Percentiles rank a stretch among this genome's conserved stretches.
Conservation (phyloP, 352 stramenopile species). For the Pythium apleroticum region DNA sequence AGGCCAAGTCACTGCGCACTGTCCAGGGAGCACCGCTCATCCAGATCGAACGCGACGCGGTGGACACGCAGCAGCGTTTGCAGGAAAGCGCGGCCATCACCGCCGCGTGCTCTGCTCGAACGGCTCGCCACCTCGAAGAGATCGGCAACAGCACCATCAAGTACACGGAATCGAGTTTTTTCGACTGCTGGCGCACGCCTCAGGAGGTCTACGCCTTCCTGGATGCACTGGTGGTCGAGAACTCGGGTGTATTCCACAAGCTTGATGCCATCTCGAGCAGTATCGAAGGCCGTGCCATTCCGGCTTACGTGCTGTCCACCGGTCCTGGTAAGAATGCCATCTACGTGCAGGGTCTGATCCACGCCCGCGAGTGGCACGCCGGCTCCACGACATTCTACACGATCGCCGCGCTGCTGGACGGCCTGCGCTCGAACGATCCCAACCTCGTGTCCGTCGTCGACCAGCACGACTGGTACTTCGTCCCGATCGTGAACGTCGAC, state of each 20-base stretch:
- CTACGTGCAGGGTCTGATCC: neutral
- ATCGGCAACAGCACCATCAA: neutral
- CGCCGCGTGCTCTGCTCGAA: neutral
- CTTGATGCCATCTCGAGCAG: neutral
- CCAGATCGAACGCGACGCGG: neutral
- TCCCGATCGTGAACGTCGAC: neutral
- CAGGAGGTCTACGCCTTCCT: neutral
- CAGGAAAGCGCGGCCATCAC: neutral
- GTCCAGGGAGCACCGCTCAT: neutral
- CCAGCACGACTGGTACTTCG: neutral
- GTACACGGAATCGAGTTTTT: neutral
- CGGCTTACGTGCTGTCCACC: neutral
- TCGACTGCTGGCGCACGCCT: neutral
- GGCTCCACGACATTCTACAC: neutral
- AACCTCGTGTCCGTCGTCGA: neutral
- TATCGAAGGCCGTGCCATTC: neutral
- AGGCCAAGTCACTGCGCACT: neutral
- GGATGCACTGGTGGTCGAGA: neutral
- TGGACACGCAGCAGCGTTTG: neutral
- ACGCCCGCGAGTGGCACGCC: neutral
- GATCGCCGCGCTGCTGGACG: neutral
- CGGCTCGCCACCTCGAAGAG: neutral
- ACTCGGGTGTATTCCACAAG: neutral
- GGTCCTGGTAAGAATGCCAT: neutral
- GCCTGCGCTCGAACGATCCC: neutral